Evolutionary conservation across 2,329 filamentous ascomycete species (phyloP), one percentile per base, ranked within the genome.

Genomic region (Aspergillus fischeri): DNA sequence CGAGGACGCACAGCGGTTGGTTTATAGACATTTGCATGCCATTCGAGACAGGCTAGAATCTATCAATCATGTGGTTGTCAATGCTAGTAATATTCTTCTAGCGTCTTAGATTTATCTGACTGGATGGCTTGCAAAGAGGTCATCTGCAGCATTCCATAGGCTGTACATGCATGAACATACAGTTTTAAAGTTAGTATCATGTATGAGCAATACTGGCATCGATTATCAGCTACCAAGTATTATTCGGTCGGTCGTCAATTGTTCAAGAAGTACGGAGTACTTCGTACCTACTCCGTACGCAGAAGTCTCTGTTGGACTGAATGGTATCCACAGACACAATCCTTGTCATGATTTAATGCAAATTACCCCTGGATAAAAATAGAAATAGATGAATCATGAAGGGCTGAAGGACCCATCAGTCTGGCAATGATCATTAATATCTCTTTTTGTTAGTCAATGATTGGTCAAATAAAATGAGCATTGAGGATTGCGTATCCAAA

Each of bases 1-100:
- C 67, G 74, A 32, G 66, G 68, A 49, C 69, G 72, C 10, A 67
- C 67, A n/a, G 63, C 67, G 3, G 67, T 73, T 54, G 72, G 71
- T 14, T 47, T 8, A 70, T 75, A n/a, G 75, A 65, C 58, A 51
- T 27, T 3, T 6, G 45, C 7, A 17, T 14, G 45, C 47, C 9
- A 49, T 54, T 21, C 17, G 32, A 38, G 32, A 38, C 14, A 17
- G 14, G 32, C 3, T 38, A 17, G 14, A 38, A 17, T 38, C 7
- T 3, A 17, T 6, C 24, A 24, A 24, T 24, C 24, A 35, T 17
- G 6, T 38, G 32, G 14, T 38, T 38, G 32, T 38, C 32, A 38
- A 38, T 38, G 14, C 32, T 38, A 38, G 14, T 38, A 14, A 14
- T 35, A 17, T 38, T 17, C 32, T 17, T 6, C 32, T 5, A 38